A percentile compares a stretch with the other conserved stretches of the same genome.
These are phyloP conservation scores for Coix lacrymajobi DNA, from an alignment of 176 grass and related monocot genomes.

Conservation along the genomic window DNA sequence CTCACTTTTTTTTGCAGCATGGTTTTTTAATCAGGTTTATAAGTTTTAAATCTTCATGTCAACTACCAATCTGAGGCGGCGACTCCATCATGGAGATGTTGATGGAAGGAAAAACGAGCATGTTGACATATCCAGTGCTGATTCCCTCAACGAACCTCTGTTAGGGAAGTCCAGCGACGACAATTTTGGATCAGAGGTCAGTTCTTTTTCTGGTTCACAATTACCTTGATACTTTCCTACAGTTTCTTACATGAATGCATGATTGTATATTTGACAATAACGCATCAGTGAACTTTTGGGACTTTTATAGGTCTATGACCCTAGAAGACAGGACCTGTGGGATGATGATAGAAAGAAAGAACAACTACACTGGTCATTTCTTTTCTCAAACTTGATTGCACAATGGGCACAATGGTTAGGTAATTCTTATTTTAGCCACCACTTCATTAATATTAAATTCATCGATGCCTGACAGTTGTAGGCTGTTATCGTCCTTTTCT, in stretches of 20 bases:
- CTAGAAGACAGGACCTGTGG: constrained; percentile 47
- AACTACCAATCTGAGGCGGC: constrained; percentile 58
- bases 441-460: not conserved
- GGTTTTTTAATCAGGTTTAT: not conserved
- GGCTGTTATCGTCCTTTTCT: not conserved
- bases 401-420: constrained; percentile 97
- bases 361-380: constrained; percentile 76
- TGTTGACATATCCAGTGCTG: constrained; percentile 39
- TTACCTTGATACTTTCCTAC: not conserved
- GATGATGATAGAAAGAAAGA: constrained; percentile 74
- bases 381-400: constrained; percentile 84
- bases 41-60: constrained; percentile 38
- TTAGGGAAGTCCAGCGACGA: constrained; percentile 40
- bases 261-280: not conserved
- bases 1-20: not conserved
- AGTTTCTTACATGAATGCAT: not conserved
- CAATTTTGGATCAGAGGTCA: constrained; percentile 30
- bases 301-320: constrained; percentile 46
- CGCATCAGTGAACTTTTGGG: not conserved
- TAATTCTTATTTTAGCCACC: constrained; percentile 31
- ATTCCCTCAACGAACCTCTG: constrained; percentile 62
- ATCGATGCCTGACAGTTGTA: not conserved
- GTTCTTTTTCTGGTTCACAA: not conserved
- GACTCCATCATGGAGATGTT: constrained; percentile 69
- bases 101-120: constrained; percentile 67